phyloP scores from a whole-genome alignment of 2,329 filamentous ascomycete species.

The Pestalotiopsis sp. region DNA sequence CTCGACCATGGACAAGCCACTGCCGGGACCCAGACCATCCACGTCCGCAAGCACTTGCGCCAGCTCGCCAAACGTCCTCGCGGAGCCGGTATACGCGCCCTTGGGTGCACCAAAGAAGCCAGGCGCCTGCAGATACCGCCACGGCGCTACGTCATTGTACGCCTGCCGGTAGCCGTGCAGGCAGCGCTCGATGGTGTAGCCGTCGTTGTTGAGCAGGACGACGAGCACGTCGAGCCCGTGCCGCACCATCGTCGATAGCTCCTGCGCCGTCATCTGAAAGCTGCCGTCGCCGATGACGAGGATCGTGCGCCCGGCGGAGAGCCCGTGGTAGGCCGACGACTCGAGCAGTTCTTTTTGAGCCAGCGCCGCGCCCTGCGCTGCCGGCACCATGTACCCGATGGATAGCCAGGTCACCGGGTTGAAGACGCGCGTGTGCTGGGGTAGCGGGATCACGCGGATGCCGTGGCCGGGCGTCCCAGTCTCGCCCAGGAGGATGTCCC shows the following conservation, averaged over 20 bases:
- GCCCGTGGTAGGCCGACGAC: not conserved
- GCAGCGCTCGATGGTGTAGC: constrained; percentile 61
- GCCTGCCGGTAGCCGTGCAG: constrained; percentile 56
- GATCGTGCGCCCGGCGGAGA: constrained; percentile 46
- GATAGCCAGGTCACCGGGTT: constrained; percentile 59
- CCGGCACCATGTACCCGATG: constrained; percentile 64
- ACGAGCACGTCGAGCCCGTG: constrained; percentile 51
- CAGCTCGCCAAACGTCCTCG: constrained; percentile 2
- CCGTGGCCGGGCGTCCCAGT: constrained; percentile 62
- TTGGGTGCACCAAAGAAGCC: constrained; percentile 48
- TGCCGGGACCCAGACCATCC: constrained; percentile 16
- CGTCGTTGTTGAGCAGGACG: constrained; percentile 61
- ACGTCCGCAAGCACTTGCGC: not conserved
- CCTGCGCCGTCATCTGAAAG: constrained; percentile 68
- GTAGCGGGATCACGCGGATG: constrained; percentile 51
- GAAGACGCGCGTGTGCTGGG: constrained; percentile 49
- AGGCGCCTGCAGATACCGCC: constrained; percentile 53
- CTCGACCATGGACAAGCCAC: constrained; percentile 36
- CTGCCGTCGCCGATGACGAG: constrained; percentile 66
- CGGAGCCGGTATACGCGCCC: not conserved
- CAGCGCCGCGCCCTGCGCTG: constrained; percentile 56
- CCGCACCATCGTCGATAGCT: constrained; percentile 65
- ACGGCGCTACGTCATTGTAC: constrained; percentile 59
- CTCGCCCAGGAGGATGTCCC: constrained; percentile 60
- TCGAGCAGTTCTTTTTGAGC: constrained; percentile 51